phyloP scores from a whole-genome alignment of 2,329 filamentous ascomycete genomes.

The Diplodia scrobiculata region DNA sequence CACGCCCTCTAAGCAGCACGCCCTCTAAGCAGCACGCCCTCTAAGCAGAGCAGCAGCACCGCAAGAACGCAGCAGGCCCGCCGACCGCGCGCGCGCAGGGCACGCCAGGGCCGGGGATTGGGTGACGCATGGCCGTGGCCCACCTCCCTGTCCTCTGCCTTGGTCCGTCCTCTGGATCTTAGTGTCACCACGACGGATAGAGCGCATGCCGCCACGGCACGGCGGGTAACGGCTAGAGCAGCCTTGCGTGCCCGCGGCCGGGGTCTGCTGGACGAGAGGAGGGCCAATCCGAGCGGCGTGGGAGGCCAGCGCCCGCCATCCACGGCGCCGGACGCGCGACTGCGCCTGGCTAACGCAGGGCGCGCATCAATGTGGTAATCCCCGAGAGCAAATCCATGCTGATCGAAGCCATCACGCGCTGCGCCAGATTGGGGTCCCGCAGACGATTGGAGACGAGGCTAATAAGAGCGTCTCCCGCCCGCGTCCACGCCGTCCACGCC shows the following conservation, averaged over 20 bases:
- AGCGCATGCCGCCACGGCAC: conserved; percentile 25
- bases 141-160: conserved; percentile 18
- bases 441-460: conserved; percentile 8
- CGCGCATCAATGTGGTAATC: conserved; percentile 20
- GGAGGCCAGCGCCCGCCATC: neutral
- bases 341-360: conserved; percentile 21
- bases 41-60: neutral
- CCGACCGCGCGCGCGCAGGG: neutral
- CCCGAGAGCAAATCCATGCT: conserved; percentile 19
- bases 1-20: neutral
- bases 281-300: conserved; percentile 13
- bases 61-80: neutral
- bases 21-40: neutral
- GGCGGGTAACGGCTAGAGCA: conserved; percentile 13
- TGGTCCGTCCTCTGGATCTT: conserved; percentile 22
- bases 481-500: neutral
- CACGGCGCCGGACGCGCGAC: conserved; percentile 12
- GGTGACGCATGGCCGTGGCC: conserved; percentile 18
- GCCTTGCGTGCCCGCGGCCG: conserved; percentile 12
- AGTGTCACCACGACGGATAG: conserved; percentile 22
- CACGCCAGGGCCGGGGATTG: neutral
- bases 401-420: conserved; percentile 27
- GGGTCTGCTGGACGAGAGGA: conserved; percentile 7
- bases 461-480: conserved; percentile 16
- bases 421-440: conserved; percentile 17